Evolutionary conservation across 1,139 yeast genomes (phyloP).

Genomic region (Magnusiomyces sp.): DNA sequence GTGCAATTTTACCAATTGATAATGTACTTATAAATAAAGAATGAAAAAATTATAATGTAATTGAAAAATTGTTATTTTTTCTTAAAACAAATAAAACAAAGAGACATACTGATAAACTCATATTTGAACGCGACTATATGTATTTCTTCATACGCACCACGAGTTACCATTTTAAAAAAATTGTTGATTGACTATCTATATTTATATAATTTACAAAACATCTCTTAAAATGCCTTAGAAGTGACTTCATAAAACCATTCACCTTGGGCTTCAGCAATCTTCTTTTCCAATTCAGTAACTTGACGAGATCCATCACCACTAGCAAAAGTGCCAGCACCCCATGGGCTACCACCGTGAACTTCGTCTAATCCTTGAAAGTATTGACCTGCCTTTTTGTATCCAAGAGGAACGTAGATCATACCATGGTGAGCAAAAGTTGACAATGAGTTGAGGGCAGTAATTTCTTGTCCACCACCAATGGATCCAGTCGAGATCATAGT

Average conservation of each 20-base stretch:
- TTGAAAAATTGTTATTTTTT: too few species aligned
- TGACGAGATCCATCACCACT: constrained; percentile 73
- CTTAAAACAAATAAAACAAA: too few species aligned
- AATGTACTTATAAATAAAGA: too few species aligned
- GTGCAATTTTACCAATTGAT: too few species aligned
- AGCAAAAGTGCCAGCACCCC: constrained; percentile 85
- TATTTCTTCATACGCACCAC: too few species aligned
- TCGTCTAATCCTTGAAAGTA: constrained; percentile 53
- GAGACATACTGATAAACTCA: too few species aligned
- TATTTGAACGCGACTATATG: too few species aligned
- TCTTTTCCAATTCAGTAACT: constrained; percentile 57
- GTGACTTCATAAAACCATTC: constrained; percentile 46
- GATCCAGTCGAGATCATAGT: constrained; percentile 72
- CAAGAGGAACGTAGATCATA: constrained; percentile 69
- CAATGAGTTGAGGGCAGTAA: constrained; percentile 54
- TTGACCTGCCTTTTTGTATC: constrained; percentile 57
- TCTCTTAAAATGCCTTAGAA: constrained; percentile 16
- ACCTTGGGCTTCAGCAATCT: constrained; percentile 60
- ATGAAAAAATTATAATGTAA: too few species aligned
- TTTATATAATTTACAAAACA: too few species aligned
- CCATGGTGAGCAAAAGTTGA: constrained; percentile 74
- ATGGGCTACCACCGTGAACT: constrained; percentile 76
- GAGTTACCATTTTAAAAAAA: too few species aligned
- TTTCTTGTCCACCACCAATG: constrained; percentile 80
- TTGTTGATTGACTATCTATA: too few species aligned